Evolutionary conservation across 208 protist species (phyloP).

Genomic region (Trypanosoma lewisi): DNA sequence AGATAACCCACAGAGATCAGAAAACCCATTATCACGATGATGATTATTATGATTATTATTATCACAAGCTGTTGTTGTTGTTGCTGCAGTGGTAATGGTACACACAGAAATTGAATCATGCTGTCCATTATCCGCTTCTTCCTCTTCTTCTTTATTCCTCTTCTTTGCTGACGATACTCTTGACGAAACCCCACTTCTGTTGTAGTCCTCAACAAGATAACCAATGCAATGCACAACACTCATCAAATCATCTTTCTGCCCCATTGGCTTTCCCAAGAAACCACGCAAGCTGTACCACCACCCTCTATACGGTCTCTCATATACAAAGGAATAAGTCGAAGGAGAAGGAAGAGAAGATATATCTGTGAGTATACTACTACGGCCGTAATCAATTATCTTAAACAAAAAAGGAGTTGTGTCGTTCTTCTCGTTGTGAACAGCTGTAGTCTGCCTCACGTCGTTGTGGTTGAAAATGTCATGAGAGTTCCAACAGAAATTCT

Average conservation of each 20-base stretch:
- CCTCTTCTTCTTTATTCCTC: too few relatives aligned
- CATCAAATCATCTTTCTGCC: slow-evolving; percentile 42
- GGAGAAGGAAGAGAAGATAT: too few relatives aligned
- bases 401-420: slow-evolving; percentile 19
- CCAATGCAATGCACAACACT: slow-evolving; percentile 31
- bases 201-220: slow-evolving; percentile 38
- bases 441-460: not conserved
- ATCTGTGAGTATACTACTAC: slow-evolving; percentile 12
- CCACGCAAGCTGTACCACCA: slow-evolving; percentile 41
- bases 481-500: slow-evolving; percentile 33
- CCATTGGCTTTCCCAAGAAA: slow-evolving; percentile 36
- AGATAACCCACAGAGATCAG: too few relatives aligned
- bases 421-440: not conserved
- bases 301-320: slow-evolving; percentile 32
- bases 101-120: not conserved
- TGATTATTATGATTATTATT: too few relatives aligned
- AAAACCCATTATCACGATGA: too few relatives aligned
- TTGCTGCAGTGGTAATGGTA: not conserved
- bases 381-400: slow-evolving; percentile 35
- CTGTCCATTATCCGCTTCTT: not conserved
- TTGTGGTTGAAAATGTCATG: slow-evolving; percentile 2
- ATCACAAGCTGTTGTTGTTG: not conserved
- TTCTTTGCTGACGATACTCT: slow-evolving; percentile 12
- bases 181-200: not conserved
- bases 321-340: slow-evolving; percentile 5